A percentile compares a stretch with the other conserved stretches of the same genome.
Evolutionary conservation across 108 stramenopile genomes (phyloP).

Genomic region (Nitzschia sp.): DNA sequence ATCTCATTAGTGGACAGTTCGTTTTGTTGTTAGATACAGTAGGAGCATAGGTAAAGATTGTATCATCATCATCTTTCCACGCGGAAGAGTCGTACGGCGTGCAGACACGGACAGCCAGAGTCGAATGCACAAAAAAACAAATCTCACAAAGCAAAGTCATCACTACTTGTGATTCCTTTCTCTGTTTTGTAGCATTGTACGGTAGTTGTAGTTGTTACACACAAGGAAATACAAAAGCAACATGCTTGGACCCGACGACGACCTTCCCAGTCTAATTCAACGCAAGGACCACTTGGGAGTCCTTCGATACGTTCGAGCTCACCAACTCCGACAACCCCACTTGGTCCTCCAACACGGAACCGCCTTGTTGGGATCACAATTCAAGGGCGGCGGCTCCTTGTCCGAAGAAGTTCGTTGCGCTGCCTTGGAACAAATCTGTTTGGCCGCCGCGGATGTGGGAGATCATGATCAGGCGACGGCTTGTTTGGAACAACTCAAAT

Average conservation of each 20-base stretch:
- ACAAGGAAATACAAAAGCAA: background rate
- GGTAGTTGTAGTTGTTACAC: background rate
- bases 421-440: conserved; percentile 67
- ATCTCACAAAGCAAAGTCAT: no score
- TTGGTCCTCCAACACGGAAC: conserved; percentile 58
- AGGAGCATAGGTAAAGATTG: no score
- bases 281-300: conserved; percentile 70
- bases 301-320: conserved; percentile 72
- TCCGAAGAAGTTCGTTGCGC: conserved; percentile 55
- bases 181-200: no score
- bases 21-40: no score
- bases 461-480: conserved; percentile 47
- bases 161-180: no score
- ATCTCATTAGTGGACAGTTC: no score
- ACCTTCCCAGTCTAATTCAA: conserved; percentile 56
- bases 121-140: no score
- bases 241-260: conserved; percentile 72
- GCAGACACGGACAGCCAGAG: no score
- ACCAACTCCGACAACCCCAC: conserved; percentile 67
- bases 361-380: conserved; percentile 43
- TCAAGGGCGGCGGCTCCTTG: background rate
- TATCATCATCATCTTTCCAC: no score
- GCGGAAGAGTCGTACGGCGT: no score
- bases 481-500: conserved; percentile 40
- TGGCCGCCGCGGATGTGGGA: conserved; percentile 61